Base-by-base conservation (phyloP, 306 rosid species). In the Pterocarpus macrocarpus region DNA sequence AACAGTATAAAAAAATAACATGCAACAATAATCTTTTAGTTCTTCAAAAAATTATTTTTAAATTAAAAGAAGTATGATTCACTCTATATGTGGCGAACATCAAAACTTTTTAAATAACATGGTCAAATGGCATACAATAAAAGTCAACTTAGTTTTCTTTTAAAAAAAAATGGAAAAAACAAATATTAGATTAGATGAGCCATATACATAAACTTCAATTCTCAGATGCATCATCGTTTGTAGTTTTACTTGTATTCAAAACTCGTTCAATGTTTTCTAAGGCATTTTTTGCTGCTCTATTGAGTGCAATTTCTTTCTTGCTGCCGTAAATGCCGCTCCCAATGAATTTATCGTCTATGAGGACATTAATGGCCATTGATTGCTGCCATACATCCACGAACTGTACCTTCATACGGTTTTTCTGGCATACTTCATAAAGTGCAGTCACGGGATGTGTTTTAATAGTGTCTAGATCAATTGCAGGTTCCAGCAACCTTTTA, bases 281-380 rank as follows among this genome's bases (percentile, higher is more conserved):
- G 14, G 92, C 97, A 78, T 75, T 76, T 82, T 84, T 86, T 0
- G 97, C 90, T 2, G 97, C 94, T 85, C 94, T 70, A 45, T 86
- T 88, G 0, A 82, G 71, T 1, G 92, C 94, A 17, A 92, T 83
- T 1, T 88, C 91, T 41, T 89, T 91, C 63, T 82, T 86, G 8
- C 50, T 57, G 5, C 49, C 34, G n/a, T 69, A 87, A 0, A 36
- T 80, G 2, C 86, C 90, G 2, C 76, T 81, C 13, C 94, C 94
- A 7, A 84, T 80, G 5, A 82, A 57, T 49, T 72, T 69, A 5
- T 73, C 74, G 5, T 86, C 79, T 3, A 92, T 55, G 1, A 75
- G n/a, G 34, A 88, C 90, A 8, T 86, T 36, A 16, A 90, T 5
- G 0, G 67, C 47, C 56, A 9, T 77, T 7, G 14, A 64, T 35